Percentiles rank a stretch among this genome's conserved stretches.
Evolutionary conservation across 2,329 filamentous ascomycete genomes (phyloP).

Genomic region (Mariannaea elegans): DNA sequence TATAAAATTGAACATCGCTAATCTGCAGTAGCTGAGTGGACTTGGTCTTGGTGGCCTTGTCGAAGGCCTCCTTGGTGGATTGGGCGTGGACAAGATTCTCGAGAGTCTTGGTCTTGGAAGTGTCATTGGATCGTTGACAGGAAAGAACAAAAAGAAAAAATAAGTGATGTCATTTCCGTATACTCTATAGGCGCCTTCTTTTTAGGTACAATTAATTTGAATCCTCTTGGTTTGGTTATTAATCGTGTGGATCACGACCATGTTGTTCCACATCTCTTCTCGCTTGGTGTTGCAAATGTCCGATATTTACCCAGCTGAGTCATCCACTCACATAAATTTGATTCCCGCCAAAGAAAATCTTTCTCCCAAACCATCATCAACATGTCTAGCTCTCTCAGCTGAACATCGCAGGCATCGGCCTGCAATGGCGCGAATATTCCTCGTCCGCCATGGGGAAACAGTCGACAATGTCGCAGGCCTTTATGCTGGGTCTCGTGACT

Average conservation of each 20-base stretch:
- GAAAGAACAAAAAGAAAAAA: constrained; percentile 52
- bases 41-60: constrained; percentile 85
- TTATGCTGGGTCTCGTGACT: constrained; percentile 84
- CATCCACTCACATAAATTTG: too few relatives aligned
- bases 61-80: constrained; percentile 78
- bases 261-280: too few relatives aligned
- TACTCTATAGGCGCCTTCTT: constrained; percentile 6
- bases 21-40: constrained; percentile 65
- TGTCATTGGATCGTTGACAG: constrained; percentile 53
- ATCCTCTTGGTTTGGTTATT: neutral
- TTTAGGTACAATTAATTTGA: neutral
- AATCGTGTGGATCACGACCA: too few relatives aligned
- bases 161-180: too few relatives aligned
- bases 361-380: constrained; percentile 20
- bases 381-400: constrained; percentile 31
- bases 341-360: neutral
- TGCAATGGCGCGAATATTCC: constrained; percentile 62
- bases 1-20: constrained; percentile 30
- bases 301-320: neutral
- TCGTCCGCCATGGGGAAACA: constrained; percentile 89
- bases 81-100: constrained; percentile 80
- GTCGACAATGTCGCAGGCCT: constrained; percentile 86
- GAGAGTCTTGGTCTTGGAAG: constrained; percentile 73
- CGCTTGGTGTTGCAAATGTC: neutral
- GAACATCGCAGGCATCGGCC: constrained; percentile 16